A percentile compares a stretch with the other conserved stretches of the same genome.
Evolutionary conservation across 73 alveolate species (phyloP).

Genomic region (Tetrahymena malaccensis): DNA sequence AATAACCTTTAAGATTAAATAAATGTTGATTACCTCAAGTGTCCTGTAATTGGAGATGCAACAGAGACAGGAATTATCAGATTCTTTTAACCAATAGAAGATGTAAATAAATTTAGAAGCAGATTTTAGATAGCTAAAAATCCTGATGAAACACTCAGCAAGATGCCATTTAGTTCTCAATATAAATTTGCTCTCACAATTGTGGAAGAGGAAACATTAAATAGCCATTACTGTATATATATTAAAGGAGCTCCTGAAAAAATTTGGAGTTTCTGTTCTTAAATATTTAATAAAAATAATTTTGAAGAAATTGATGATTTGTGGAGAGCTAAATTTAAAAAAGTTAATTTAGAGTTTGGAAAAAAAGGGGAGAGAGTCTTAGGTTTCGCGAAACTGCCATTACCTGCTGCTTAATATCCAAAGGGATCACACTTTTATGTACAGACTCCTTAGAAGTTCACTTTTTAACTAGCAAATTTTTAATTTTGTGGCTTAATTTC

Average conservation of each 20-base stretch:
- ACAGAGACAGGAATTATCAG: conserved; percentile 85
- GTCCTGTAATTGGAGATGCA: conserved; percentile 75
- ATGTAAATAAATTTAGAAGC: conserved; percentile 43
- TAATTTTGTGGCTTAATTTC: conserved; percentile 83
- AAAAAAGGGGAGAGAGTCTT: conserved; percentile 72
- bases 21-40: neutral
- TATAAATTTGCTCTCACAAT: conserved; percentile 13
- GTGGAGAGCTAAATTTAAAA: conserved; percentile 11
- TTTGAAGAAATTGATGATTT: conserved; percentile 17
- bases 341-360: conserved; percentile 61
- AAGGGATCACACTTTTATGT: conserved; percentile 30
- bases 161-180: conserved; percentile 32
- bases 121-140: conserved; percentile 7
- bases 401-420: conserved; percentile 35
- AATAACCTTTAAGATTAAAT: neutral
- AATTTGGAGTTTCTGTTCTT: conserved; percentile 45
- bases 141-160: conserved; percentile 15
- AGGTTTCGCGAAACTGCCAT: conserved; percentile 51
- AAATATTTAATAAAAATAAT: neutral
- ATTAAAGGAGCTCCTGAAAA: conserved; percentile 95
- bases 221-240: conserved; percentile 39
- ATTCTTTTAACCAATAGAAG: conserved; percentile 73
- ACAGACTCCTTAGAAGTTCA: conserved; percentile 42
- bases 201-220: conserved; percentile 21
- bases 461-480: conserved; percentile 53